Conservation (phyloP, 495 filamentous ascomycete genomes). For the Neurospora tetraspora region DNA sequence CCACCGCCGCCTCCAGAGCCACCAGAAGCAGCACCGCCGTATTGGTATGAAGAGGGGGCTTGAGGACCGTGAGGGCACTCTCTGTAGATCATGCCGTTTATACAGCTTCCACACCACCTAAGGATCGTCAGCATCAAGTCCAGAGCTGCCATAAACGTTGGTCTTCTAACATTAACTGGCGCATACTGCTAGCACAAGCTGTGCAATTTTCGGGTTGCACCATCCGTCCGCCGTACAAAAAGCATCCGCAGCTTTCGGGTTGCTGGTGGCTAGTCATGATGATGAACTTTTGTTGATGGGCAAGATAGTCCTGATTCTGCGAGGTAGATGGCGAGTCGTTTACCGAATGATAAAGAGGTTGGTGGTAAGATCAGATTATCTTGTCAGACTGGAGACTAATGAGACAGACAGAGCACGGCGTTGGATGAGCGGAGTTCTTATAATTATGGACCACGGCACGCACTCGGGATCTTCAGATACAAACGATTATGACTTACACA, state of each 20-base stretch:
- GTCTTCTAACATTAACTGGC: neutral
- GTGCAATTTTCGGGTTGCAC: neutral
- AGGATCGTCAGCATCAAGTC: neutral
- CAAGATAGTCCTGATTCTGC: neutral
- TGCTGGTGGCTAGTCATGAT: neutral
- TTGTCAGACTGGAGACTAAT: neutral
- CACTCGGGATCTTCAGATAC: slow-evolving; percentile 1
- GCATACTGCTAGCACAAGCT: neutral
- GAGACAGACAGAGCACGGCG: neutral
- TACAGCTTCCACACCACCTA: neutral
- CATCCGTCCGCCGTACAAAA: neutral
- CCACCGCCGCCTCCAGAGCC: neutral
- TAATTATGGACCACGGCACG: slow-evolving; percentile 6
- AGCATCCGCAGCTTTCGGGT: neutral
- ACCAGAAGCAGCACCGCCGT: neutral
- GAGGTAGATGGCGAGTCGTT: neutral
- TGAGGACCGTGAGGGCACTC: neutral
- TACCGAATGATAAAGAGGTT: neutral
- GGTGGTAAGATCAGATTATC: neutral
- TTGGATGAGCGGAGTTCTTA: slow-evolving; percentile 1
- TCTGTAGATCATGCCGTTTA: neutral
- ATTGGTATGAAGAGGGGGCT: neutral
- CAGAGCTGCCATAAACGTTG: neutral
- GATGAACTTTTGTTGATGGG: neutral
- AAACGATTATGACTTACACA: slow-evolving; percentile 2